Evolutionary conservation across 805 yeast species (phyloP).

Genomic region (Kodamaea lidongshanica): DNA sequence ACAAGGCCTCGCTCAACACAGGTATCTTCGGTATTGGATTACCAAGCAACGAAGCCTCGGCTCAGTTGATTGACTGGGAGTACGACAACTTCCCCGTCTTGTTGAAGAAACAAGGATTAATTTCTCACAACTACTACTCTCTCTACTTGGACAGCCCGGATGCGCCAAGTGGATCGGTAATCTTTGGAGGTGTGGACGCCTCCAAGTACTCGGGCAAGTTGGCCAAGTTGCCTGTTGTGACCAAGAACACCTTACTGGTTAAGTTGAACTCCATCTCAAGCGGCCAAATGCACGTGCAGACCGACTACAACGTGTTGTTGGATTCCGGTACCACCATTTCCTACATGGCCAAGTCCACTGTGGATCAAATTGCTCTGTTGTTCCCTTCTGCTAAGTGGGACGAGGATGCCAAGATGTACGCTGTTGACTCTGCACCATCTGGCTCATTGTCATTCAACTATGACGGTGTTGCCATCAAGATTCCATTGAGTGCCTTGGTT

Average conservation of each 20-base stretch:
- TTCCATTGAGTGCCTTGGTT: too few relatives aligned
- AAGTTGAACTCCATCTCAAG: not conserved
- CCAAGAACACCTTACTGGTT: not conserved
- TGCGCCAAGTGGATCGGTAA: constrained; percentile 8
- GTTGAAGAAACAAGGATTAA: constrained; percentile 22
- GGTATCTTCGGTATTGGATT: constrained; percentile 9
- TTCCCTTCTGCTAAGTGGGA: constrained; percentile 4
- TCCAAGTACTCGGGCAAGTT: constrained; percentile 11
- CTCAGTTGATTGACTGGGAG: not conserved
- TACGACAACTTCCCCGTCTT: constrained; percentile 17
- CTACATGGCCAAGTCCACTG: constrained; percentile 3
- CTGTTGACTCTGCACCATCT: too few relatives aligned
- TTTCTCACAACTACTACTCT: constrained; percentile 14
- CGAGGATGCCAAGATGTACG: too few relatives aligned
- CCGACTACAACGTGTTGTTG: constrained; percentile 1
- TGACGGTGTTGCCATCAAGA: too few relatives aligned
- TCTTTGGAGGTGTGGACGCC: constrained; percentile 14
- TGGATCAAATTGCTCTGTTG: constrained; percentile 1
- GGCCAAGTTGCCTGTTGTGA: not conserved
- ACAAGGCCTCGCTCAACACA: not conserved
- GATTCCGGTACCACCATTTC: constrained; percentile 3
- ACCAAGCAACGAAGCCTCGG: not conserved
- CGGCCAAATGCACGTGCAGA: too few relatives aligned
- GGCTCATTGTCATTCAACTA: too few relatives aligned
- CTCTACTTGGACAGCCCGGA: constrained; percentile 8